Percentiles rank a stretch among this genome's conserved stretches.
Evolutionary conservation across 2,329 filamentous ascomycete species (phyloP).

Genomic region (Colletotrichum godetiae): DNA sequence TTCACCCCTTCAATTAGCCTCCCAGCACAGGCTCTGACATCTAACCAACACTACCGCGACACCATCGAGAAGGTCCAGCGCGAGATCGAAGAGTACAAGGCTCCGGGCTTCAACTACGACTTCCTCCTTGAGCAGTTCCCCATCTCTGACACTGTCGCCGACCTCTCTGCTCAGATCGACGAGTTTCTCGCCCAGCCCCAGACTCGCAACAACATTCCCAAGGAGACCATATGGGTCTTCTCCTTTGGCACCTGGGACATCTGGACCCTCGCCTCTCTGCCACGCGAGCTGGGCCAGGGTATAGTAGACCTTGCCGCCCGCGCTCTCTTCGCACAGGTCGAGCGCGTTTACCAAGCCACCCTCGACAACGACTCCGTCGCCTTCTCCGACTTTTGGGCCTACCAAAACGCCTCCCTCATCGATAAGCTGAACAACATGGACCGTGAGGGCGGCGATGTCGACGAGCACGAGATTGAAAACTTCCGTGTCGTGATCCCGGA

Average conservation of each 20-base stretch:
- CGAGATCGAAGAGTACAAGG: conserved; percentile 44
- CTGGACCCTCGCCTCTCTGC: conserved; percentile 62
- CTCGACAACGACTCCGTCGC: conserved; percentile 55
- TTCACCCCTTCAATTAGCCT: conserved; percentile 53
- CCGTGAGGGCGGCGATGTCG: conserved; percentile 12
- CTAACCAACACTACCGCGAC: conserved; percentile 65
- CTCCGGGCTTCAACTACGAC: conserved; percentile 55
- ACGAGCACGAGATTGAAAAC: conserved; percentile 44
- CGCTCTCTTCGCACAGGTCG: conserved; percentile 57
- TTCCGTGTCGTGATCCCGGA: conserved; percentile 65
- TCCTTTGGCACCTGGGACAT: conserved; percentile 66
- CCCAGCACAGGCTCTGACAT: conserved; percentile 63
- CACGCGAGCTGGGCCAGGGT: conserved; percentile 50
- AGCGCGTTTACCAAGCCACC: conserved; percentile 58
- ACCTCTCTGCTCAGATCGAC: conserved; percentile 57
- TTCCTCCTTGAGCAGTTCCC: conserved; percentile 57
- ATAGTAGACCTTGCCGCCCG: conserved; percentile 50
- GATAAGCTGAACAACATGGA: conserved; percentile 19
- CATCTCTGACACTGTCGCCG: conserved; percentile 49
- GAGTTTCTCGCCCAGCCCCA: conserved; percentile 55
- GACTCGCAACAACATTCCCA: conserved; percentile 44
- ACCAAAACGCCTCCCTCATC: conserved; percentile 40
- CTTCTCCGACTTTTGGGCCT: conserved; percentile 56
- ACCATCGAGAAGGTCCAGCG: conserved; percentile 49
- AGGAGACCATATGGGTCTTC: conserved; percentile 65